Conservation (phyloP, 345 rosid species). For the Brassica carinata region DNA sequence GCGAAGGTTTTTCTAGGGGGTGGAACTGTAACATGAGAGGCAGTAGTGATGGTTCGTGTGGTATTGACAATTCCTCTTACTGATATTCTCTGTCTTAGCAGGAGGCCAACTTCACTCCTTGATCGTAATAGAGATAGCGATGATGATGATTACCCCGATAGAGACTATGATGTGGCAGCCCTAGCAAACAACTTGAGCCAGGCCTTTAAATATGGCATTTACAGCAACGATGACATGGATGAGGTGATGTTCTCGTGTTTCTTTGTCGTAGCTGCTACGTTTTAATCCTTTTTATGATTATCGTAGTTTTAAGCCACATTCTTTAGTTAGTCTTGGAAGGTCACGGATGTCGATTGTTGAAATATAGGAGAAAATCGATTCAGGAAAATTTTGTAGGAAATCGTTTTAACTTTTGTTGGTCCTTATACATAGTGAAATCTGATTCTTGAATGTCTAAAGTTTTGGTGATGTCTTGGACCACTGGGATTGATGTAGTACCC, state of each 20-base stretch:
- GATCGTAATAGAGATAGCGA: constrained; percentile 85
- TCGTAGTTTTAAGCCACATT: background rate
- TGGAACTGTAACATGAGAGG: background rate
- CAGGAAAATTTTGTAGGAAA: background rate
- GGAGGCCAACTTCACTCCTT: constrained; percentile 87
- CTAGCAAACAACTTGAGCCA: constrained; percentile 87
- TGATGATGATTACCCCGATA: constrained; percentile 90
- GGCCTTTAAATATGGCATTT: constrained; percentile 88
- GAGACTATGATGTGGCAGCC: constrained; percentile 95
- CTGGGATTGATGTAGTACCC: background rate
- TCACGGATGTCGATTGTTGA: background rate
- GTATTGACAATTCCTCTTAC: background rate
- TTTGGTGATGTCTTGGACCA: too few relatives aligned
- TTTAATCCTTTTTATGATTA: background rate
- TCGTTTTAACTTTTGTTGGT: background rate
- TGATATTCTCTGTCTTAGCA: constrained; percentile 43
- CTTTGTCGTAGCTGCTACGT: constrained; percentile 6
- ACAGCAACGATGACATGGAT: constrained; percentile 72
- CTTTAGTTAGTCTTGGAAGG: background rate
- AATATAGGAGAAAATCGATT: constrained; percentile 1
- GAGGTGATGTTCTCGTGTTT: constrained; percentile 56
- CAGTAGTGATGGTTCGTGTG: constrained; percentile 18
- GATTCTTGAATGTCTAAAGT: too few relatives aligned
- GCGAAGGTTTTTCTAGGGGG: too few relatives aligned
- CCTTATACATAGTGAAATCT: constrained; percentile 8